Conservation (phyloP, 805 yeast species). For the Schwanniomyces occidentalis region DNA sequence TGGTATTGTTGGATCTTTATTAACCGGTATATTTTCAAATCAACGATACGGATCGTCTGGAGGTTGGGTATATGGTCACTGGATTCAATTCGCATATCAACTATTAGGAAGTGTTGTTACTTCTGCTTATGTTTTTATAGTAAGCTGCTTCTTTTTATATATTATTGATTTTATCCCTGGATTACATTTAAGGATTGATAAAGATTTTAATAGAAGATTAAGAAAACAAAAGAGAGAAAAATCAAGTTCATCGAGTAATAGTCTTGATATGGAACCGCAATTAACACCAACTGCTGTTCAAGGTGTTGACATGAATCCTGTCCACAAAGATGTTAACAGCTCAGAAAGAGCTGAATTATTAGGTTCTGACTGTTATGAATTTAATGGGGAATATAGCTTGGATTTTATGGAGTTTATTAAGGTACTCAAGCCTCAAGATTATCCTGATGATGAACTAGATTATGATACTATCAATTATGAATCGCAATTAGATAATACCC, state of each 20-base stretch:
- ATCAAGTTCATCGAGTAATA: constrained; percentile 3
- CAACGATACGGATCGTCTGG: constrained; percentile 31
- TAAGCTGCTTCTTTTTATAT: constrained; percentile 32
- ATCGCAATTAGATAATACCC: constrained; percentile 1
- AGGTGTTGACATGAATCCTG: constrained; percentile 3
- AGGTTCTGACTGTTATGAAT: constrained; percentile 41
- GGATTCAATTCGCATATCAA: constrained; percentile 44
- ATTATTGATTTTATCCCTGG: constrained; percentile 42
- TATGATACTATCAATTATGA: constrained; percentile 1
- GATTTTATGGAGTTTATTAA: constrained; percentile 44
- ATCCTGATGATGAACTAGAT: constrained; percentile 15
- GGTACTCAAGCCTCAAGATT: constrained; percentile 37
- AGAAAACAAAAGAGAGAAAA: constrained; percentile 14
- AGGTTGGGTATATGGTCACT: constrained; percentile 42
- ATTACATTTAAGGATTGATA: constrained; percentile 42
- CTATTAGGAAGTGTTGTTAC: constrained; percentile 36
- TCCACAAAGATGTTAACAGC: constrained; percentile 6
- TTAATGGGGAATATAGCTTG: constrained; percentile 40
- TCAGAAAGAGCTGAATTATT: constrained; percentile 31
- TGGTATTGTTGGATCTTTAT: constrained; percentile 40
- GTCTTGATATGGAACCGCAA: constrained; percentile 15
- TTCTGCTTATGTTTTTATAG: constrained; percentile 32
- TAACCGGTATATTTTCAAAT: constrained; percentile 43
- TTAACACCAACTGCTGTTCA: constrained; percentile 11
- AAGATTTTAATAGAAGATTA: constrained; percentile 32